Evolutionary conservation across 768 basidiomycete species (phyloP), one percentile per base, ranked within the genome.

Genomic region (Heimioporus sp.): DNA sequence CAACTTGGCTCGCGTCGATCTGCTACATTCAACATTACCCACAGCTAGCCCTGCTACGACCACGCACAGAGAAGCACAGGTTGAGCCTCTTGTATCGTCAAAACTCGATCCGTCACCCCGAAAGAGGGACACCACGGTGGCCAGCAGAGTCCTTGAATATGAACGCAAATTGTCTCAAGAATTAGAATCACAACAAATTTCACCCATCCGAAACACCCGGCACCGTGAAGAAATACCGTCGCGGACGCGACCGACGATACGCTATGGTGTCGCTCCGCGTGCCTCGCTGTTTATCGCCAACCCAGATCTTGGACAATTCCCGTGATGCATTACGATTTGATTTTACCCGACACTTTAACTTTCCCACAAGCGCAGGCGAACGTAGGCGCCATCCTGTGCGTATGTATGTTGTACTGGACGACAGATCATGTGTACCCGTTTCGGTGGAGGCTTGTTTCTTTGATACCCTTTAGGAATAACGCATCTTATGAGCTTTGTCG

Each of bases 261-360:
- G 79, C 24, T 91, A 90, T 64, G 87, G 87, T 12, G 75, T 90
- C 32, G 83, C 77, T 34, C 81, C 82, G 20, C 77, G 79, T 53
- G 69, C 80, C 17, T 80, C 81, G 55, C 73, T 92, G 30, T 91
- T 81, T 58, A 76, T 92, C 46, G 86, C 86, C 20, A 91, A 92
- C 67, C 88, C 90, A 35, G 63, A 65, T 52, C 47, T 49, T 39
- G 51, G 53, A 46, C 43, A 42, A 39, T 19, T 48, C 36, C 43
- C 52, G 35, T 67, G 60, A 65, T 32, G 19, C 36, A 28, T 42
- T 37, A 45, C 37, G 28, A 36, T 30, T 38, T 39, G 52, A 39
- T 40, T 48, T 48, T 46, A 53, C 43, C 28, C 24, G 42, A 32
- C 40, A 28, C 30, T 46, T 17, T 43, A 13, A 20, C 44, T 48